Percentiles rank a stretch among this genome's conserved stretches.
Evolutionary conservation across 768 basidiomycete genomes (phyloP).

Genomic region (Cubamyces lactineus): DNA sequence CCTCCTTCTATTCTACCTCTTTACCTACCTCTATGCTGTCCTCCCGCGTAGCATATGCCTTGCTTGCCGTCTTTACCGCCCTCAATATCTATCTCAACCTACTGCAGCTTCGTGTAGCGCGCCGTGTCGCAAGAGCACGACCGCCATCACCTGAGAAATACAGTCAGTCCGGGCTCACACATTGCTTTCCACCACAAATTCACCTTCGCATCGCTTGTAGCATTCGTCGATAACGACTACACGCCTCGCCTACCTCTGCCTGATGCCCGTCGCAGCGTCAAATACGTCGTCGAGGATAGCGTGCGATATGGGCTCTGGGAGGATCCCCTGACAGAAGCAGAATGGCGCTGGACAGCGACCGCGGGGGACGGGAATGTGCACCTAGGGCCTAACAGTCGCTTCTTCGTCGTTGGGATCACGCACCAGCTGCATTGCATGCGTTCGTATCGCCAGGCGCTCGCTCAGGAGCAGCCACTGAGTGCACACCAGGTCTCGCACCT

Average conservation of each 20-base stretch:
- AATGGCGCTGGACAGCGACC: constrained; percentile 38
- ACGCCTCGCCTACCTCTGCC: constrained; percentile 28
- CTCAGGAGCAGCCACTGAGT: constrained; percentile 4
- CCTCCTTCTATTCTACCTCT: background rate
- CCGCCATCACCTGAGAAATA: constrained; percentile 6
- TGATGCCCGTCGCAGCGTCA: constrained; percentile 24
- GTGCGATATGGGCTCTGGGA: constrained; percentile 34
- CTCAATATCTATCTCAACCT: constrained; percentile 19
- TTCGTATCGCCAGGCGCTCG: constrained; percentile 22
- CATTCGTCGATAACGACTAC: constrained; percentile 26
- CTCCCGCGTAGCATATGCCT: background rate
- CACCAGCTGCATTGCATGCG: constrained; percentile 34
- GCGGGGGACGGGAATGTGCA: constrained; percentile 32
- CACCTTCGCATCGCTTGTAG: background rate
- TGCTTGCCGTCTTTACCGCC: background rate
- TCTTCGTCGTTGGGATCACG: constrained; percentile 32
- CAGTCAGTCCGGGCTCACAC: constrained; percentile 3
- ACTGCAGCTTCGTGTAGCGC: constrained; percentile 15
- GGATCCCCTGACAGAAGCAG: constrained; percentile 28
- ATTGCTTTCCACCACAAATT: background rate
- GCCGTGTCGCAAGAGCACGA: constrained; percentile 5
- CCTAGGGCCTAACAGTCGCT: constrained; percentile 31
- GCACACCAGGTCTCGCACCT: constrained; percentile 22
- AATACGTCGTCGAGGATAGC: constrained; percentile 36
- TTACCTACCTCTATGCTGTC: constrained; percentile 14